These are phyloP conservation scores for Turritis glabra DNA, from an alignment of 345 rosid species.

Conservation along the genomic window DNA sequence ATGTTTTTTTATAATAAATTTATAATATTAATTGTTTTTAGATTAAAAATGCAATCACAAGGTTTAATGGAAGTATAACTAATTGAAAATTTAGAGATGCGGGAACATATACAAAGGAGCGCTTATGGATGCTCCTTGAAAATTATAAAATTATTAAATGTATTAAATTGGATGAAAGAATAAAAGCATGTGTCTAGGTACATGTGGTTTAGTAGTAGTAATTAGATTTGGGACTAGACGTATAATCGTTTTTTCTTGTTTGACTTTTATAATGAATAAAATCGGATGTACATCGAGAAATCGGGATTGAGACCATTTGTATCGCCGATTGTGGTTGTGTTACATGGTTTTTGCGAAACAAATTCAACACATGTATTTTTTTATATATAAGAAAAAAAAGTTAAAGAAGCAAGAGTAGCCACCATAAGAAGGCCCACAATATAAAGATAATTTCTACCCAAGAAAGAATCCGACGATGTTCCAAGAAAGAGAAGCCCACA, in stretches of 20 bases:
- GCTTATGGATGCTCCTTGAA: too few relatives aligned
- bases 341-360: too few relatives aligned
- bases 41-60: neutral
- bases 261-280: neutral
- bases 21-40: neutral
- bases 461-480: too few relatives aligned
- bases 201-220: neutral
- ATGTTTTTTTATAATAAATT: neutral
- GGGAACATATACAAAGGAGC: conserved; percentile 2
- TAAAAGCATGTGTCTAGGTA: neutral
- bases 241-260: neutral
- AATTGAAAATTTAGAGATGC: neutral
- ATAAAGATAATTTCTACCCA: too few relatives aligned
- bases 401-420: too few relatives aligned
- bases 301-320: neutral
- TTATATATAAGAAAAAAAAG: too few relatives aligned
- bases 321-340: neutral
- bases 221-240: neutral
- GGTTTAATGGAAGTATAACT: neutral
- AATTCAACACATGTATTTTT: too few relatives aligned
- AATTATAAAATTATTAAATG: neutral
- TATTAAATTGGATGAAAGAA: neutral
- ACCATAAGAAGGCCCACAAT: too few relatives aligned
- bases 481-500: too few relatives aligned
- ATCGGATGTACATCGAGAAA: neutral